Evolutionary conservation across 306 rosid species (phyloP).

Genomic region (Dalbergia oliveri): DNA sequence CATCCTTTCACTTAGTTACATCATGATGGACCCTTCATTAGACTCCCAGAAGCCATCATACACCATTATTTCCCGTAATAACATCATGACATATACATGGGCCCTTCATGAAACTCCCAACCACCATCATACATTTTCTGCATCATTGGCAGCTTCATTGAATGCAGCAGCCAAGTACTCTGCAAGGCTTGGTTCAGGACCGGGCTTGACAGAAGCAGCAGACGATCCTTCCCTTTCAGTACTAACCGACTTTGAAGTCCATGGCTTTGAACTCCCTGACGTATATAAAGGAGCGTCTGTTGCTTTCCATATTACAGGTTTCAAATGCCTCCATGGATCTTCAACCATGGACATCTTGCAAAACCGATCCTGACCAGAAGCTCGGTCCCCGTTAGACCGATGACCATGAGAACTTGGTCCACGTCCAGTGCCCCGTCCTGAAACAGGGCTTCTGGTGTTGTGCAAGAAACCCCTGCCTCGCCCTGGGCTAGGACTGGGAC

Average conservation of each 20-base stretch:
- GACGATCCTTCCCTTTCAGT: slow-evolving; percentile 51
- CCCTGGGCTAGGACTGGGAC: slow-evolving; percentile 56
- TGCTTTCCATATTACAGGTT: slow-evolving; percentile 65
- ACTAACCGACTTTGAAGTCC: slow-evolving; percentile 49
- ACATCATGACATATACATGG: background rate
- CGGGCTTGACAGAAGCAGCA: slow-evolving; percentile 51
- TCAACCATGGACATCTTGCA: slow-evolving; percentile 81
- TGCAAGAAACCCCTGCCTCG: slow-evolving; percentile 62
- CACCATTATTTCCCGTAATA: background rate
- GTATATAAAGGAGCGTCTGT: slow-evolving; percentile 2
- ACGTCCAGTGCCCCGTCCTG: slow-evolving; percentile 66
- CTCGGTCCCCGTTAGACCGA: slow-evolving; percentile 39
- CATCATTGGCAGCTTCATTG: slow-evolving; percentile 57
- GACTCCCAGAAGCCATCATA: background rate
- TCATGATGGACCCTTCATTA: background rate
- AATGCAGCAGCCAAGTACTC: slow-evolving; percentile 85
- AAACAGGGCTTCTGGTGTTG: slow-evolving; percentile 48
- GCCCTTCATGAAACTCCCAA: slow-evolving; percentile 27
- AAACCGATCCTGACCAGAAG: slow-evolving; percentile 50
- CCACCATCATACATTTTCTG: slow-evolving; percentile 54
- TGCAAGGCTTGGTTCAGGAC: slow-evolving; percentile 84
- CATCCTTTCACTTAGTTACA: background rate
- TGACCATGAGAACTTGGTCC: slow-evolving; percentile 56
- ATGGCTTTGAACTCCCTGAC: slow-evolving; percentile 48
- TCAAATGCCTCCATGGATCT: slow-evolving; percentile 83